Conservation (phyloP, 2,329 filamentous ascomycete species). For the Fusarium continuum region DNA sequence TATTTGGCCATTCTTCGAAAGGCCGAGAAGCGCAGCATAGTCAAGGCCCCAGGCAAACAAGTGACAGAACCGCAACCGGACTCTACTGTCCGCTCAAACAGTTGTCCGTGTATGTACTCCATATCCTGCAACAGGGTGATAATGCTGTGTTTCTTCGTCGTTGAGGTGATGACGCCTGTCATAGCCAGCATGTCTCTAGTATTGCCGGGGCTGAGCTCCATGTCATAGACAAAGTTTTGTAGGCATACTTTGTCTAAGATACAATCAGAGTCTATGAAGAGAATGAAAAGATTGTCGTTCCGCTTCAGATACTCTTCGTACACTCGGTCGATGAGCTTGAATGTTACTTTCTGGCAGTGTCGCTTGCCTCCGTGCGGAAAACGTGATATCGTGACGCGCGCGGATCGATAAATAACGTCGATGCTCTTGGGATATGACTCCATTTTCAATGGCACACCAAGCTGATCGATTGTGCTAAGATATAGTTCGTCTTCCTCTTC, state of each 20-base stretch:
- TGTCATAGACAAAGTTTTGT: slow-evolving; percentile 98
- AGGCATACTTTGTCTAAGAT: slow-evolving; percentile 91
- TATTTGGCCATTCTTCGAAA: slow-evolving; percentile 98
- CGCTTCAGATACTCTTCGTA: slow-evolving; percentile 86
- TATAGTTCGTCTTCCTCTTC: slow-evolving; percentile 90
- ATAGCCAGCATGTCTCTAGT: slow-evolving; percentile 94
- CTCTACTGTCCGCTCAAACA: slow-evolving; percentile 95
- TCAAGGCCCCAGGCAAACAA: slow-evolving; percentile 93
- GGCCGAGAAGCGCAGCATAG: slow-evolving; percentile 93
- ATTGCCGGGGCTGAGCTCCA: slow-evolving; percentile 95
- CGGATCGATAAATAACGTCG: slow-evolving; percentile 83
- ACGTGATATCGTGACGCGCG: slow-evolving; percentile 87
- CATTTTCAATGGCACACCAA: slow-evolving; percentile 81
- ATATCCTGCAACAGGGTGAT: slow-evolving; percentile 96
- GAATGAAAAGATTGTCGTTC: slow-evolving; percentile 91
- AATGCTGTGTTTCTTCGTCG: slow-evolving; percentile 85
- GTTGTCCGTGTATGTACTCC: slow-evolving; percentile 96
- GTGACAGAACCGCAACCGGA: slow-evolving; percentile 94
- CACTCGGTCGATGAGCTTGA: slow-evolving; percentile 91
- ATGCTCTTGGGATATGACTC: slow-evolving; percentile 88
- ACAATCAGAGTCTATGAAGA: slow-evolving; percentile 98
- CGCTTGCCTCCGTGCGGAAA: slow-evolving; percentile 95
- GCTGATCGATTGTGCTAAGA: slow-evolving; percentile 82
- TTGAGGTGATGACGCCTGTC: slow-evolving; percentile 97
- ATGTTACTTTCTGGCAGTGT: slow-evolving; percentile 92